Evolutionary conservation across 768 basidiomycete genomes (phyloP).

Genomic region (Naganishia kalamii): DNA sequence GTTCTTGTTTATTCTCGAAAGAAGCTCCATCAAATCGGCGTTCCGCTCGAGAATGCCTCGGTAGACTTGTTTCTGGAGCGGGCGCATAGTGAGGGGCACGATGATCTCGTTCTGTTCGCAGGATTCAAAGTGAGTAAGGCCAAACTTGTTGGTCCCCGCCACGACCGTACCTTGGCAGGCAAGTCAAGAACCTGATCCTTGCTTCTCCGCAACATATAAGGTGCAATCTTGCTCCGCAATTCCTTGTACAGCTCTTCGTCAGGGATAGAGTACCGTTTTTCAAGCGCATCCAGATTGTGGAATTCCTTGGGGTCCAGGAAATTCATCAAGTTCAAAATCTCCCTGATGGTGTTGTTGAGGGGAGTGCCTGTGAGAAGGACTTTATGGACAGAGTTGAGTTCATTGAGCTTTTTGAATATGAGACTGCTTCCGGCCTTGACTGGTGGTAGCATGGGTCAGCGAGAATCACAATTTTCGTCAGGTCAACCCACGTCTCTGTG

Average conservation of each 20-base stretch:
- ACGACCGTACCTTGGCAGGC: constrained; percentile 68
- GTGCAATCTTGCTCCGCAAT: constrained; percentile 66
- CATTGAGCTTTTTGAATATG: constrained; percentile 74
- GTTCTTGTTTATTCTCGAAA: constrained; percentile 14
- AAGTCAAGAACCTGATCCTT: constrained; percentile 82
- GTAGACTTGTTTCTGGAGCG: constrained; percentile 80
- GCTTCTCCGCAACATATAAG: constrained; percentile 86
- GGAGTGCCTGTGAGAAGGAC: constrained; percentile 94
- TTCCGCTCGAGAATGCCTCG: constrained; percentile 69
- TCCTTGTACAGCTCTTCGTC: constrained; percentile 66
- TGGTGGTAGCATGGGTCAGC: constrained; percentile 41
- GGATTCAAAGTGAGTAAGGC: neutral
- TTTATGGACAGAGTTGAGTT: constrained; percentile 69
- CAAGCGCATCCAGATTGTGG: constrained; percentile 66
- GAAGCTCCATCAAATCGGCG: constrained; percentile 33
- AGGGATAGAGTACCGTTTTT: constrained; percentile 67
- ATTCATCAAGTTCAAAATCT: constrained; percentile 94
- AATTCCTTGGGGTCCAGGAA: constrained; percentile 65
- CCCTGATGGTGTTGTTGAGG: constrained; percentile 91
- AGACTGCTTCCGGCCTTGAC: constrained; percentile 77
- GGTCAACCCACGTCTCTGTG: constrained; percentile 66
- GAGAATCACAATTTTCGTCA: neutral
- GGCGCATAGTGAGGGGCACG: constrained; percentile 79
- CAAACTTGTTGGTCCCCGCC: neutral
- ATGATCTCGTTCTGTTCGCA: constrained; percentile 46